phyloP scores from a whole-genome alignment of 495 filamentous ascomycete species.

The Neurospora terricola region DNA sequence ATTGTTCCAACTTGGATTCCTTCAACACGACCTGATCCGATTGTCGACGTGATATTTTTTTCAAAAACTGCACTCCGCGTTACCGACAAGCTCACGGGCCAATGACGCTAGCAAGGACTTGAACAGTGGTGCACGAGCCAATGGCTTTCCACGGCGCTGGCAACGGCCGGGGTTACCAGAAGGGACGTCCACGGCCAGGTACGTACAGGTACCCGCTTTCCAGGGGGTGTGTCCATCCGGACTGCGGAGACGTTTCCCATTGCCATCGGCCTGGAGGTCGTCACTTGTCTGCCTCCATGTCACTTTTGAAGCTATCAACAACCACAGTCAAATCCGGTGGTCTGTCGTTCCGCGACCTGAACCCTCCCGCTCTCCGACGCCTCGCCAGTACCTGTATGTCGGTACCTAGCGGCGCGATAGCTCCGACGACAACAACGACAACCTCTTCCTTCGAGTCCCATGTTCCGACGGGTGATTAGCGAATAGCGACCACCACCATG shows the following conservation, averaged over 20 bases:
- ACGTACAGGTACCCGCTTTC: neutral
- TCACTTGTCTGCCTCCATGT: neutral
- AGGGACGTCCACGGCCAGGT: neutral
- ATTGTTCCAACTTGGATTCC: neutral
- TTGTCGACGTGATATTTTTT: neutral
- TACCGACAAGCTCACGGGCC: slow-evolving; percentile 2
- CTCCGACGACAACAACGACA: neutral
- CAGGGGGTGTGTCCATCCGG: neutral
- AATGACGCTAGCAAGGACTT: slow-evolving; percentile 8
- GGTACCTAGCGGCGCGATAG: neutral
- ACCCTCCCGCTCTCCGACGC: neutral
- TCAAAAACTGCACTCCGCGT: slow-evolving; percentile 2
- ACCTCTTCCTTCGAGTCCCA: neutral
- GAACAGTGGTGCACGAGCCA: neutral
- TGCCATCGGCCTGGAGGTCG: neutral
- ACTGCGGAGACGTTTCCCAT: neutral
- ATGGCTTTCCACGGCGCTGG: neutral
- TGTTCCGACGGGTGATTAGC: neutral
- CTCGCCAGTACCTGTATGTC: neutral
- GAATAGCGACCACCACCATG: slow-evolving; percentile 18
- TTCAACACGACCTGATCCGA: neutral
- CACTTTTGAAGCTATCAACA: neutral
- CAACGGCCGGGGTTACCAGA: neutral
- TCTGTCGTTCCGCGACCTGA: neutral
- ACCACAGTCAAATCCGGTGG: neutral